Percentiles rank a stretch among this genome's conserved stretches.
Evolutionary conservation across 1,139 yeast species (phyloP).

Genomic region (Geotrichum restrictum): DNA sequence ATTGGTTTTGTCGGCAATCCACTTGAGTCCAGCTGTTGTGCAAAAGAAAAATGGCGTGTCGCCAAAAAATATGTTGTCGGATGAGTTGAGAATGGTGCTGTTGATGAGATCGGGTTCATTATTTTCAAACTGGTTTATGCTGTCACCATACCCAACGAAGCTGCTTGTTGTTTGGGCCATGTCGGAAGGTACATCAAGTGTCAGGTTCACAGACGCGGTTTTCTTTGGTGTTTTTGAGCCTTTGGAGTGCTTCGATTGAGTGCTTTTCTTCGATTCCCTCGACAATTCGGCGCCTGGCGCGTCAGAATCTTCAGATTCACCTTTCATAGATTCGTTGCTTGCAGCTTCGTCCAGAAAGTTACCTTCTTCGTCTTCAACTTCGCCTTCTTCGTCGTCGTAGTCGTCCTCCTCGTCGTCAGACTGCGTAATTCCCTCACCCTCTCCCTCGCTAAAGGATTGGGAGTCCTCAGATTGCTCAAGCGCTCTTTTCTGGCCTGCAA

Average conservation of each 20-base stretch:
- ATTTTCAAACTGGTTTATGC: neutral
- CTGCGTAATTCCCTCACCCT: constrained; percentile 3
- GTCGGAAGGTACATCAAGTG: neutral
- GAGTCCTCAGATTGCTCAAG: neutral
- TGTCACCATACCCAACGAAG: neutral
- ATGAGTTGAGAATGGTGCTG: constrained; percentile 8
- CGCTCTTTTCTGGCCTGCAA: neutral
- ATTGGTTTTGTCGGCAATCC: constrained; percentile 41
- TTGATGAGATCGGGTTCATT: constrained; percentile 9
- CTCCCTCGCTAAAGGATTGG: neutral
- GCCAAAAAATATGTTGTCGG: constrained; percentile 22
- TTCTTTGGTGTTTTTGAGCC: neutral
- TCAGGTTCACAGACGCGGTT: neutral
- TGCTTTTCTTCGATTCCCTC: neutral
- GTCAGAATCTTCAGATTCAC: neutral
- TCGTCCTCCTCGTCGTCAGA: constrained; percentile 6
- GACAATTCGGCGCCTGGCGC: neutral
- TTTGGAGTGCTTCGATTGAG: neutral
- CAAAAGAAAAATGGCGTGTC: constrained; percentile 41
- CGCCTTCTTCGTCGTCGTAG: constrained; percentile 12
- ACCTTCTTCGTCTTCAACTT: constrained; percentile 9
- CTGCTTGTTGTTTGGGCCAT: neutral
- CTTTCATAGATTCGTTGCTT: neutral
- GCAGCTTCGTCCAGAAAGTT: constrained; percentile 1
- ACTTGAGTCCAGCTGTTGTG: constrained; percentile 42